phyloP scores from a whole-genome alignment of 345 rosid species.

The Camelina sativa region DNA sequence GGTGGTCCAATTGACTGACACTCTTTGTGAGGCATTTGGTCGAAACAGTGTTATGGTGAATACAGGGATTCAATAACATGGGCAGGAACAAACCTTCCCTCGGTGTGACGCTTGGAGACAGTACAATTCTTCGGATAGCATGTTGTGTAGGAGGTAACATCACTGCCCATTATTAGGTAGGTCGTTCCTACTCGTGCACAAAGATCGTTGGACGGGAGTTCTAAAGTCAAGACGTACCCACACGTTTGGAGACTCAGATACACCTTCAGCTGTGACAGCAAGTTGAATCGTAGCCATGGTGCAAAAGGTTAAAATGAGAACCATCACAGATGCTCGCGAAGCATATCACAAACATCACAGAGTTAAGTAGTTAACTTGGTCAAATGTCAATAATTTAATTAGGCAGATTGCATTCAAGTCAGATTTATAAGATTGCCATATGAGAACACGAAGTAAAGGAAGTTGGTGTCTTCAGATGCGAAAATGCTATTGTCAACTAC shows the following conservation, averaged over 20 bases:
- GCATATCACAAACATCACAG: neutral
- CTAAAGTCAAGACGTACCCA: too few species aligned
- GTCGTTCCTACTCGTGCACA: conserved; percentile 46
- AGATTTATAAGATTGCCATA: neutral
- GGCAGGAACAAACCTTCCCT: conserved; percentile 51
- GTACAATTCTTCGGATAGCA: conserved; percentile 53
- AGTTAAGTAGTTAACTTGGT: neutral
- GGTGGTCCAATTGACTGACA: conserved; percentile 63
- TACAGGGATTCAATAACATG: conserved; percentile 43
- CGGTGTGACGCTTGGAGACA: conserved; percentile 36
- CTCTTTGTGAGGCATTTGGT: conserved; percentile 53
- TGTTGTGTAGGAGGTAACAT: conserved; percentile 41
- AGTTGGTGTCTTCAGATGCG: neutral
- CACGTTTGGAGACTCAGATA: too few species aligned
- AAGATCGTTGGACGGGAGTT: conserved; percentile 35
- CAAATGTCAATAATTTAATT: neutral
- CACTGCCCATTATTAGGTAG: conserved; percentile 30
- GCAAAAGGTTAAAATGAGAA: neutral
- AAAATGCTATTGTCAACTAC: neutral
- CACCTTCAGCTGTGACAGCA: neutral
- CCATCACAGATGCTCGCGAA: neutral
- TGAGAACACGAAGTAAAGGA: neutral
- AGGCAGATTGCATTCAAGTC: neutral
- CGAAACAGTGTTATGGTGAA: conserved; percentile 50
- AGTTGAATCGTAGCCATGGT: neutral